Evolutionary conservation across 441 rosid genomes (phyloP).

Genomic region (Theobroma grandiflorum): DNA sequence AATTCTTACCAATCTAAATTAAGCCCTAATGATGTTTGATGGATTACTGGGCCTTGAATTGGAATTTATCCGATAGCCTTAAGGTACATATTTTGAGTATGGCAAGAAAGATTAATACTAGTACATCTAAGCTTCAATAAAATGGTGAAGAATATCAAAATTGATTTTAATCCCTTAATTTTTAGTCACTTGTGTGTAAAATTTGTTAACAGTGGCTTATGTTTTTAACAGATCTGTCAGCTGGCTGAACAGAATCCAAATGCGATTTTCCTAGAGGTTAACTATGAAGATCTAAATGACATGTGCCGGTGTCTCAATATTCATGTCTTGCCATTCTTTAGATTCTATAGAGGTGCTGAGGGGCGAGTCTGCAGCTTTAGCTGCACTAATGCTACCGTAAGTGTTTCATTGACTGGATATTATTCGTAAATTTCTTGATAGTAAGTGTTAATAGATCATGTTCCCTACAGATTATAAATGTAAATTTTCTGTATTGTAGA

Average conservation of each 20-base stretch:
- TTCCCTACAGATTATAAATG: not conserved
- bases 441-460: not conserved
- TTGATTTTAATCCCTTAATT: not conserved
- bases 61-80: no score
- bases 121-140: not conserved
- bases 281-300: constrained; percentile 62
- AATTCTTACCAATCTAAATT: not conserved
- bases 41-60: not conserved
- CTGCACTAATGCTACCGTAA: constrained; percentile 66
- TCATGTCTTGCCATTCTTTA: constrained; percentile 83
- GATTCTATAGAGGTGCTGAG: constrained; percentile 70
- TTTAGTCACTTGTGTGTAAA: not conserved
- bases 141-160: not conserved
- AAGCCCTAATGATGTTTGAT: not conserved
- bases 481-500: constrained; percentile 39
- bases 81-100: not conserved
- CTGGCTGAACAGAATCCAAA: constrained; percentile 68
- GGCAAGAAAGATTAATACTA: not conserved
- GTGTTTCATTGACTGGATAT: not conserved
- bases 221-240: constrained; percentile 62
- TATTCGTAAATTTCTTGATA: not conserved
- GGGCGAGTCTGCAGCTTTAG: constrained; percentile 65
- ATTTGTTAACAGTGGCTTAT: not conserved
- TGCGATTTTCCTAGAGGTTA: constrained; percentile 68
- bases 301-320: constrained; percentile 68